Base-by-base conservation (phyloP, 129 eudicot species). In the Scalesia atractyloides region DNA sequence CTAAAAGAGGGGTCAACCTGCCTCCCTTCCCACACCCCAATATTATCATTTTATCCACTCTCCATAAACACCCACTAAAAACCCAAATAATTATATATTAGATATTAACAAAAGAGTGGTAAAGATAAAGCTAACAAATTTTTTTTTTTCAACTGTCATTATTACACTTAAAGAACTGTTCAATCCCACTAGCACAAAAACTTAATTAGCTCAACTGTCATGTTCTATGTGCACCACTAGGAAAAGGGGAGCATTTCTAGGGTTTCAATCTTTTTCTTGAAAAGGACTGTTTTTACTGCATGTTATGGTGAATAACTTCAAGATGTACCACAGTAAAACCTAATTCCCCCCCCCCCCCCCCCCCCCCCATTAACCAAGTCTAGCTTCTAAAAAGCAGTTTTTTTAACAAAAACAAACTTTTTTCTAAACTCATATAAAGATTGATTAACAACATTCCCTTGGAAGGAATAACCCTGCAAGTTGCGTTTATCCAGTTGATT, bases 151-250 rank as follows among this genome's bases (percentile, higher is more conserved):
- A 76, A 44, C n/a, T 58, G 9, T 58, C 58, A 76, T 67, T 61
- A 75, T 66, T 65, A 67, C 70, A 73, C 41, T 56, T 34, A 51
- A 51, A 53, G 36, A 43, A 53, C 47, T 33, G 67, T 33, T 33
- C 67, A 63, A 64, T 20, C 79, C 81, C 69, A 68, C 75, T 58
- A 34, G 49, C 64, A 47, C 67, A 33, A 33, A 9, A 65, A 17
- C 67, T 66, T 66, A 16, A 54, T 30, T 12, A 56, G 39, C 16
- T 48, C 26, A 50, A 74, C 16, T 52, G 65, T 75, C 59, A 52
- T 12, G 53, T 52, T 41, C 56, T 16, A 15, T 66, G 34, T 63
- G 72, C 20, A 41, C 57, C 54, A 37, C 53, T 63, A 43, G 26
- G 24, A 52, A 37, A 52, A 52, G 9, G 26, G 44, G n/a, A 8